Evolutionary conservation across 495 filamentous ascomycete species (phyloP), one percentile per base, ranked within the genome.

Genomic region (Physcia stellaris): DNA sequence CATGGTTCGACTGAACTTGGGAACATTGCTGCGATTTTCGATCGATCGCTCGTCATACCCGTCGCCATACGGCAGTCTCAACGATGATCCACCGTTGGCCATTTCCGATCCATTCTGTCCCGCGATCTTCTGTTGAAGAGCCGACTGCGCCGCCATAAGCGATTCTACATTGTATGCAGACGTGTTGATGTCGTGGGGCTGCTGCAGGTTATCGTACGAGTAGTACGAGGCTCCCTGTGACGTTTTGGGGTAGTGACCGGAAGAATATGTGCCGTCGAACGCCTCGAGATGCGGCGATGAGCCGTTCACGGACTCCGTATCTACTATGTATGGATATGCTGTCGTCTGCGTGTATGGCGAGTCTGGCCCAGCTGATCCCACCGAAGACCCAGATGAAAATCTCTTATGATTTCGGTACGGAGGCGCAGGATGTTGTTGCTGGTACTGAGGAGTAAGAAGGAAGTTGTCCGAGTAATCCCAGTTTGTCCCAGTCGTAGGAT

Each of bases 1-100:
- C 54, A 86, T 80, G 6, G 86, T 92, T 34, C 86, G 72, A 37
- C 82, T 76, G 43, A 94, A 68, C 57, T 90, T 92, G 4, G 86
- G 83, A 26, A 83, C 65, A 28, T 61, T 59, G 50, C 32, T 43
- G 42, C 46, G 53, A 36, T 38, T 45, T 43, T 61, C 69, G 61
- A 67, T 61, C 69, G 60, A 52, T 65, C 63, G 52, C 48, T 62
- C 59, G n/a, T 71, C 65, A 31, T 61, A 63, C 29, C 71, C 61
- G 26, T 71, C 70, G 30, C 67, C 70, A 41, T 65, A 61, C 19
- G 55, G 64, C 10, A 64, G 70, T 37, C 67, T 64, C 10, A 73
- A 69, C 36, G 71, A 33, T 21, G 20, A 33, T 4, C 70, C 75
- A 38, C 70, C 64, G 29, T 59, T 51, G 44, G 67, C 69, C 52